Evolutionary conservation across 441 rosid species (phyloP), one percentile per base, ranked within the genome.

Genomic region (Theobroma grandiflorum): DNA sequence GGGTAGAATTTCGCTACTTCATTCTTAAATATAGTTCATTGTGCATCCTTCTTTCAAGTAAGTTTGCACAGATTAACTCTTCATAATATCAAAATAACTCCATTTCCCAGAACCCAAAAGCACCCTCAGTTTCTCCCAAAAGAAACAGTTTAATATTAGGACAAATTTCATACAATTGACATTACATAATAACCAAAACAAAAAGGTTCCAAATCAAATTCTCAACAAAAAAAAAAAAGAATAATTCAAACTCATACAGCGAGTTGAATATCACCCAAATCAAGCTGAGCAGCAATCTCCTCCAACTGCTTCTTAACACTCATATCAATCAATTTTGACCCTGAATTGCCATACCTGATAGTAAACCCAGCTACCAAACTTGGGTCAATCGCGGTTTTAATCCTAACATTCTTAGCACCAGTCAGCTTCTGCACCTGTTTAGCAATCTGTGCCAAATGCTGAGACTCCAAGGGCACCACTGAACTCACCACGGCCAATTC

Each of bases 301-400:
- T 93, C 95, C 84, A 94, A 86, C 88, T 95, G 99, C 80, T 90
- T 95, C 94, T 91, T 94, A 45, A 93, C 98, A 75, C 99, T 95
- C 99, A 94, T 86, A 74, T 95, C 99, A 79, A 95, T 94, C 52
- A 93, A 78, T 85, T 92, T 95, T 0, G 99, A 95, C 35, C 99
- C 97, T 1, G 91, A 76, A 22, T 8, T 82, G 42, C 99, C 99
- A 72, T 90, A 95, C 85, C 96, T 79, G 63, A 95, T 88, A 0
- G 99, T 95, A 82, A 95, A 95, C 16, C 98, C 99, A 15, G 98
- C 98, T 4, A 95, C 94, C 85, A 95, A 85, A 66, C 88, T 87
- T 63, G 95, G 90, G 75, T 94, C 98, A 53, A 91, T 89, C 35
- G 82, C 82, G 0, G 94, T 91, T 91, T 95, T 95, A 62, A 96